Evolutionary conservation across 2,329 filamentous ascomycete genomes (phyloP), one percentile per base, ranked within the genome.

Genomic region (Mycosphaerella sp.): DNA sequence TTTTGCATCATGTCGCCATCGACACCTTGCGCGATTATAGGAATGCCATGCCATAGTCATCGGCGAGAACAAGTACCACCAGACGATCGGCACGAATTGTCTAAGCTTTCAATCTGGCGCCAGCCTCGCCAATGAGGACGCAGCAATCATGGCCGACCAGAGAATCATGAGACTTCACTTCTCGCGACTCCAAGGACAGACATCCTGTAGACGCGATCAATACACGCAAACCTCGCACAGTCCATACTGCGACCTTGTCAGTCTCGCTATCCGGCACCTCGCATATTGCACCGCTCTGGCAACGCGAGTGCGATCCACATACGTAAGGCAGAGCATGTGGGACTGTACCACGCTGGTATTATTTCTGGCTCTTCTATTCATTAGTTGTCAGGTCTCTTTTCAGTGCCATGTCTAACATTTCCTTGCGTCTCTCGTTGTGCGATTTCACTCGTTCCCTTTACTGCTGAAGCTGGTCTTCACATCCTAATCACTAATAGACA

Each of bases 401-500:
- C 42, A 25, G 16, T 14, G 44, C 37, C 36, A 27, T 50, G 27
- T 48, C 49, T 50, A 40, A 45, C 41, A 17, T 45, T 54, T 34
- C 41, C 53, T 10, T 34, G 10, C 30, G 13, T 34, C 54, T 53
- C 45, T 36, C 41, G 55, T 47, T 45, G 49, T 52, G 35, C 42
- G 35, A 32, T 41, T 53, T 18, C 36, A 44, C 41, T 35, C 36
- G 47, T 53, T 43, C 46, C 47, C 51, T 49, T 55, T 54, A 36
- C 47, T 50, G 49, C 54, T 54, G 61, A 57, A 63, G 61, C 61
- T 57, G 61, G 61, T 57, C 61, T 63, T 61, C 60, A 42, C 53
- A 48, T 44, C 46, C 41, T 59, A 56, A 59, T 58, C 44, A 13
- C 47, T 44, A 45, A 43, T 42, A 40, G n/a, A 28, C 42, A 27